Conservation (phyloP, 495 filamentous ascomycete genomes). For the Stereocaulon alpinum region DNA sequence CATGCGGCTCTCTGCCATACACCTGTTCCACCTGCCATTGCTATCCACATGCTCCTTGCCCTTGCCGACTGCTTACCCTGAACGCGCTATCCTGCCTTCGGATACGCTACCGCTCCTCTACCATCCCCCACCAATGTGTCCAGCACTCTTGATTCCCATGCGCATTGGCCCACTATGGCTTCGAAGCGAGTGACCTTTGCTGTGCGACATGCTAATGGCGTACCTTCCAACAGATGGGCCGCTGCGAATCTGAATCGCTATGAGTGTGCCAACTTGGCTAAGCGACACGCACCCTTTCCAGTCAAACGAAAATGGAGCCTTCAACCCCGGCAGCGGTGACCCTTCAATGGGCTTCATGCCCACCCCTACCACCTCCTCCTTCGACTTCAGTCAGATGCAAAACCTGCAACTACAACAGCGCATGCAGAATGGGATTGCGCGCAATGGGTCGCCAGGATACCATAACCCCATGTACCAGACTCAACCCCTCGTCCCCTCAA, state of each 20-base stretch:
- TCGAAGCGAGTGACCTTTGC: not conserved
- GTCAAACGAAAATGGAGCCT: conserved; percentile 70
- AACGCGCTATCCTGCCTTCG: conserved; percentile 7
- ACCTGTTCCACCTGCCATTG: not conserved
- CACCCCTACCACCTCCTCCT: conserved; percentile 37
- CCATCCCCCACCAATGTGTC: not conserved
- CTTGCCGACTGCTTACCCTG: not conserved
- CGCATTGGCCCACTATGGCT: not conserved
- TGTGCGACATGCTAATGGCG: conserved; percentile 4
- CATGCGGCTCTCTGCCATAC: conserved; percentile 2
- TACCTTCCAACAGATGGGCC: conserved; percentile 43
- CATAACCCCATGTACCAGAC: conserved; percentile 65
- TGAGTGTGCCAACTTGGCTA: conserved; percentile 64
- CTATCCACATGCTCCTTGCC: not conserved
- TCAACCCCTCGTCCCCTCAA: conserved; percentile 76
- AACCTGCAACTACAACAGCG: conserved; percentile 42
- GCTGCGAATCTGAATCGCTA: conserved; percentile 46
- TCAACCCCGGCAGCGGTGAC: conserved; percentile 47
- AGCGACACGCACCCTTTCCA: conserved; percentile 61
- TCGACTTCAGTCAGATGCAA: conserved; percentile 50
- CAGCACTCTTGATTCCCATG: not conserved
- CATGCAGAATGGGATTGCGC: conserved; percentile 75
- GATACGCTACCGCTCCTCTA: not conserved
- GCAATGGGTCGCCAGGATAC: conserved; percentile 72
- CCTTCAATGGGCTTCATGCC: conserved; percentile 44